Conservation (phyloP, 2,329 filamentous ascomycete genomes). For the Colletotrichum orchidophilum region DNA sequence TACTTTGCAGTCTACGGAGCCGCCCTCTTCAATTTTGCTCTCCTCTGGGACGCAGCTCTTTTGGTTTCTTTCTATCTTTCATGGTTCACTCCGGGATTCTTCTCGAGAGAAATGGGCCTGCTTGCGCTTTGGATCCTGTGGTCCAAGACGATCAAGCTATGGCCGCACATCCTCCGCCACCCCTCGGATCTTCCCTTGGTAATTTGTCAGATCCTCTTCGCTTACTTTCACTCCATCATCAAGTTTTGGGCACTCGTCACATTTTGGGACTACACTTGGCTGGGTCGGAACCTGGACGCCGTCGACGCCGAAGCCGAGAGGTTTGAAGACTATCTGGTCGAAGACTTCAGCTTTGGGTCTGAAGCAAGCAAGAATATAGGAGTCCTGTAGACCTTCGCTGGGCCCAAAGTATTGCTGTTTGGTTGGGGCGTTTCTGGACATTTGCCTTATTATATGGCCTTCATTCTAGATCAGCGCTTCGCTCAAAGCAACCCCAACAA, state of each 20-base stretch:
- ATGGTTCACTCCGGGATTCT: background rate
- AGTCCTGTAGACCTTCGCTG: no score
- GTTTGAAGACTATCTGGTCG: background rate
- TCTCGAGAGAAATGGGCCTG: background rate
- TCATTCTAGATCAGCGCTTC: no score
- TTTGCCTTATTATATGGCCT: no score
- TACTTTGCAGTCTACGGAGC: conserved; percentile 65
- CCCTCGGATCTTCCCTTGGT: conserved; percentile 62
- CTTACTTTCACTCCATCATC: conserved; percentile 65
- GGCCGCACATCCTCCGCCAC: conserved; percentile 59
- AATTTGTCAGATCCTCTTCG: conserved; percentile 61
- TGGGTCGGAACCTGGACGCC: conserved; percentile 46
- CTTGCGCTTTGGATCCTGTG: conserved; percentile 57
- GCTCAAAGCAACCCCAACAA: no score
- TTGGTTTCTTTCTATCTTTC: conserved; percentile 40
- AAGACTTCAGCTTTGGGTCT: background rate
- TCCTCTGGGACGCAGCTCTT: conserved; percentile 59
- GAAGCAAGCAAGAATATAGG: no score
- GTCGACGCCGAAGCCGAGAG: conserved; percentile 31
- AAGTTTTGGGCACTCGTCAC: conserved; percentile 67
- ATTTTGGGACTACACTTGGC: conserved; percentile 56
- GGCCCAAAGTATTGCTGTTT: no score
- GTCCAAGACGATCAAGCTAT: conserved; percentile 67
- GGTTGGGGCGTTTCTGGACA: no score
- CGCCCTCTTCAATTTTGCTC: conserved; percentile 63